phyloP scores from a whole-genome alignment of 2,329 filamentous ascomycete species.

The Nemania bipapillata region DNA sequence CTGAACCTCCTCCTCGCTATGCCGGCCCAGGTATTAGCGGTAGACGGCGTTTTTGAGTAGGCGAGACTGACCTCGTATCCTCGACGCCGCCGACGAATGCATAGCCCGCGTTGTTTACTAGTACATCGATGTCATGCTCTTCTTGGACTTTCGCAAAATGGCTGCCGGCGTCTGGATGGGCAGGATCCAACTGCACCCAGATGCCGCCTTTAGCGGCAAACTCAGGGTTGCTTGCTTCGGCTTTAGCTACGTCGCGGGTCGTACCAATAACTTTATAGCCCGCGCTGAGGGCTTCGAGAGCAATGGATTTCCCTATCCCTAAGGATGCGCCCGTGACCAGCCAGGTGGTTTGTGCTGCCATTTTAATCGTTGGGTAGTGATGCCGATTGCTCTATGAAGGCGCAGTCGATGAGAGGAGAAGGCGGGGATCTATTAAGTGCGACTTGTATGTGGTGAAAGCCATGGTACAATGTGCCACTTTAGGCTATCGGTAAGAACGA shows the following conservation, averaged over 20 bases:
- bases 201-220: conserved; percentile 44
- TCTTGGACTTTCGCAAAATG: conserved; percentile 9
- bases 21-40: not conserved
- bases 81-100: conserved; percentile 24
- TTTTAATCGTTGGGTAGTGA: not conserved
- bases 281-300: conserved; percentile 51
- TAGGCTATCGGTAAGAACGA: conserved; percentile 14
- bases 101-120: conserved; percentile 29
- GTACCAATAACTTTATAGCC: conserved; percentile 59
- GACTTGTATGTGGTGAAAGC: not conserved
- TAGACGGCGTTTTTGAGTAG: not conserved
- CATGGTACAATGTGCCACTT: not conserved
- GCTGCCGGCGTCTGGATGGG: conserved; percentile 10
- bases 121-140: conserved; percentile 26
- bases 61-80: conserved; percentile 18
- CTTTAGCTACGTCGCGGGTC: conserved; percentile 49
- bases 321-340: conserved; percentile 57
- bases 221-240: conserved; percentile 30
- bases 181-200: conserved; percentile 27
- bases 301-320: conserved; percentile 56
- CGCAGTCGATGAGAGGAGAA: not conserved
- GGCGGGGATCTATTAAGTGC: not conserved
- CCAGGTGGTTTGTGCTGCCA: conserved; percentile 37
- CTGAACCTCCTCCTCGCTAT: conserved; percentile 28
- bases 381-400: not conserved